These are phyloP conservation scores for Arachis stenosperma DNA, from an alignment of 306 rosid species.

Conservation along the genomic window DNA sequence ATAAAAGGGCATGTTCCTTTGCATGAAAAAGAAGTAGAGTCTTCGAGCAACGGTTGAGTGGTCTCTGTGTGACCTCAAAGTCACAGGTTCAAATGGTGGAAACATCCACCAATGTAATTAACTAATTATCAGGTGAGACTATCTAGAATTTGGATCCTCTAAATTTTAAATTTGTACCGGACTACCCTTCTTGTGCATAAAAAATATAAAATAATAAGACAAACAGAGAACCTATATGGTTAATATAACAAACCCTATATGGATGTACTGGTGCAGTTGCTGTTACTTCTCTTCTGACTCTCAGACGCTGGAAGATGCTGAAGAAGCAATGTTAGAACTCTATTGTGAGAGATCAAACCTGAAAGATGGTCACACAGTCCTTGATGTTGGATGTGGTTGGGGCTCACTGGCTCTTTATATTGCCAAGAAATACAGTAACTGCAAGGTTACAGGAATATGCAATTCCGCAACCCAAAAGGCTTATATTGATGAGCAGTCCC, in stretches of 20 bases:
- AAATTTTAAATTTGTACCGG: too few species aligned
- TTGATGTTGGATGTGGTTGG: slow-evolving; percentile 96
- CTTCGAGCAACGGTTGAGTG: too few species aligned
- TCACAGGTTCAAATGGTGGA: too few species aligned
- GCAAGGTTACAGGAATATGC: slow-evolving; percentile 87
- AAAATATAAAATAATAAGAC: neutral
- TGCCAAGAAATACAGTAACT: slow-evolving; percentile 69
- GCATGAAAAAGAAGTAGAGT: too few species aligned
- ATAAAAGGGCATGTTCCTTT: too few species aligned
- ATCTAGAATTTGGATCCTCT: too few species aligned
- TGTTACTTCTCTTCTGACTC: slow-evolving; percentile 76
- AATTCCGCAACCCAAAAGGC: slow-evolving; percentile 83
- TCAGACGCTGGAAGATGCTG: slow-evolving; percentile 77
- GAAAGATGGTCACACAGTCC: slow-evolving; percentile 76
- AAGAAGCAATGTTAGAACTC: slow-evolving; percentile 75
- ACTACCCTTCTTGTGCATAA: too few species aligned
- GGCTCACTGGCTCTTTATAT: slow-evolving; percentile 78
- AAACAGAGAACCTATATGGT: neutral
- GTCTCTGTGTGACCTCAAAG: too few species aligned
- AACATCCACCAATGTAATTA: too few species aligned
- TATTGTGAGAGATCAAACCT: slow-evolving; percentile 73
- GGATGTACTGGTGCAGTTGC: slow-evolving; percentile 55
- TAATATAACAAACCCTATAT: slow-evolving; percentile 5
- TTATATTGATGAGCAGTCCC: slow-evolving; percentile 61
- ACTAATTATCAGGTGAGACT: too few species aligned